phyloP scores from a whole-genome alignment of 306 rosid genomes.

The Gleditsia sinensis region DNA sequence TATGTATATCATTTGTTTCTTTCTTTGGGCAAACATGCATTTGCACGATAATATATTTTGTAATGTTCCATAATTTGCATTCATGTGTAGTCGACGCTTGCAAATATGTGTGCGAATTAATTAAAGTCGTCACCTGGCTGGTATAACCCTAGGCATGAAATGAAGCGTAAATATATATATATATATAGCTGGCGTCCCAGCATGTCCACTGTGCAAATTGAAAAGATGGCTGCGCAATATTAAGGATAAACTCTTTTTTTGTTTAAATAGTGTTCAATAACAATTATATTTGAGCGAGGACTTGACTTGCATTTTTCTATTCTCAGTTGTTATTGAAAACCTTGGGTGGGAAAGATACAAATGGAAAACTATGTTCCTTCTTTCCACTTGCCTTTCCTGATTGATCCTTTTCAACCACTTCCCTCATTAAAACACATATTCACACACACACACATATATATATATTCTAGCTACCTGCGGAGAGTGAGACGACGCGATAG shows the following conservation, averaged over 20 bases:
- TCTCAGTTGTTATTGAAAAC: conserved; percentile 31
- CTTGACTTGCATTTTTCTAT: neutral
- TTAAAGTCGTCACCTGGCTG: too few relatives aligned
- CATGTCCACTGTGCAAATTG: conserved; percentile 19
- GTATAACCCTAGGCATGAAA: neutral
- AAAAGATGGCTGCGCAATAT: neutral
- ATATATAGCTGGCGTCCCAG: neutral
- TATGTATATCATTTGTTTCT: too few relatives aligned
- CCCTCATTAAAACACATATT: neutral
- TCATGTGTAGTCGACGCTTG: too few relatives aligned
- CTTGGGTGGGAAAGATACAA: conserved; percentile 44
- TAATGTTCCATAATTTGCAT: neutral
- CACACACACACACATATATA: neutral
- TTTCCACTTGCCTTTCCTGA: conserved; percentile 44
- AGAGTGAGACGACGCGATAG: conserved; percentile 62
- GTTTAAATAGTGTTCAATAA: neutral
- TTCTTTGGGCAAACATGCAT: too few relatives aligned
- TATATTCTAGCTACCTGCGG: conserved; percentile 42
- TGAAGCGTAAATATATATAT: neutral
- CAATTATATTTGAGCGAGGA: neutral
- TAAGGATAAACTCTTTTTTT: conserved; percentile 12
- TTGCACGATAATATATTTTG: neutral
- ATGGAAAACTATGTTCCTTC: conserved; percentile 42
- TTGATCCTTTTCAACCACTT: conserved; percentile 49
- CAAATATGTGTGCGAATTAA: too few relatives aligned